Base-by-base conservation (phyloP, 2,329 filamentous ascomycete genomes). In the Knoxdaviesia proteae region DNA sequence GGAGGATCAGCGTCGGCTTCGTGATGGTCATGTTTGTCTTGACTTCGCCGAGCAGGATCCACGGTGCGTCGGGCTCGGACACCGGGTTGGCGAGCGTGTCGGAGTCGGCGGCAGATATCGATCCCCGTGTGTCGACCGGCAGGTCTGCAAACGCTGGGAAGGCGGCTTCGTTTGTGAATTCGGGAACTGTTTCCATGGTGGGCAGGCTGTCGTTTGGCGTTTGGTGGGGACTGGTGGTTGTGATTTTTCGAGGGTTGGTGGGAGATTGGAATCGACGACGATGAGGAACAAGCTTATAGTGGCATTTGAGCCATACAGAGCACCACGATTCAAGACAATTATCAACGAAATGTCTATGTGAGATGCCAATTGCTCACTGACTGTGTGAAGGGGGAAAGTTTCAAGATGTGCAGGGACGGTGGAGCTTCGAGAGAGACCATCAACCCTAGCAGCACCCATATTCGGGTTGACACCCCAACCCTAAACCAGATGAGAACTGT, bases 21-120 rank as follows among this genome's bases (percentile, higher is more conserved):
- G 58, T 67, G 48, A 69, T 64, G 36, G 65, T 63, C 53, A 61
- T 62, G 53, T 67, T 57, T 47, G 67, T 57, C 46, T 61, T 61
- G 44, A 67, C 54, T 44, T 66, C 59, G 36, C 60, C 64, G 8
- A 68, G 54, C 35, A 67, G 58, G 47, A 58, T 60, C 54, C 58
- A 36, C 3, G 38, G 20, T 8, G 42, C 38, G n/a, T 41, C 20
- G 10, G 40, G 40, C 6, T 38, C 32, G 10, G 36, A 29, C 4
- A 37, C 43, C 30, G 38, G 29, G 39, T 36, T 39, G 40, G 39
- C 34, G 41, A 49, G 39, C 41, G 36, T 39, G 40, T 44, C 37
- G 40, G 39, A n/a, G 29, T 40, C 35, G 32, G 43, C 40, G 33
- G 44, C 33, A 4, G 42, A 39, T 5, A 40, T 39, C 6, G 35